phyloP scores from a whole-genome alignment of 257 asterid genomes.

The Striga asiatica region DNA sequence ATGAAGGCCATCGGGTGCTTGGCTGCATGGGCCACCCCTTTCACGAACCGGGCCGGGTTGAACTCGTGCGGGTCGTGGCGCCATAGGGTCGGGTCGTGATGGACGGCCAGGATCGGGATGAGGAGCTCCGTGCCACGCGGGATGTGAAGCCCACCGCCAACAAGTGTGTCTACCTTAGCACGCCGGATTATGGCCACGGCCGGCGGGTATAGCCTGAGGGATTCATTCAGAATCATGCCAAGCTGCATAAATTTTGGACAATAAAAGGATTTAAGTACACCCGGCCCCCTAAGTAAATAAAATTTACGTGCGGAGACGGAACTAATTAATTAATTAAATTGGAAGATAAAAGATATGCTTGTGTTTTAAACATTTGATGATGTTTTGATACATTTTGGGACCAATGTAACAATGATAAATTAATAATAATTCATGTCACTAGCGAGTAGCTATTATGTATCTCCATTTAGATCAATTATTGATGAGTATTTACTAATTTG shows the following conservation, averaged over 20 bases:
- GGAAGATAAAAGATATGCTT: too few relatives aligned
- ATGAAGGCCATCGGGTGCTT: slow-evolving; percentile 67
- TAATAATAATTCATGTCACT: too few relatives aligned
- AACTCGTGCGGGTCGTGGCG: slow-evolving; percentile 68
- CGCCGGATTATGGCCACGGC: slow-evolving; percentile 64
- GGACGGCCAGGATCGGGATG: slow-evolving; percentile 74
- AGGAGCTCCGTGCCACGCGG: slow-evolving; percentile 61
- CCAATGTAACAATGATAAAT: too few relatives aligned
- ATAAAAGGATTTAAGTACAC: not conserved
- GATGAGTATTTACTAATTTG: too few relatives aligned
- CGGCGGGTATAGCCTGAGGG: slow-evolving; percentile 82
- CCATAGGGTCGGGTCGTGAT: slow-evolving; percentile 71
- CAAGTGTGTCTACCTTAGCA: slow-evolving; percentile 42
- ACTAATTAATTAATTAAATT: too few relatives aligned
- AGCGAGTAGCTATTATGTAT: too few relatives aligned
- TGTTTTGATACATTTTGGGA: too few relatives aligned
- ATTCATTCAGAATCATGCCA: slow-evolving; percentile 72
- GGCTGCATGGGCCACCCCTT: slow-evolving; percentile 60
- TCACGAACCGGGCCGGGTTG: slow-evolving; percentile 68
- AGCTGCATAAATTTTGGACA: slow-evolving; percentile 39
- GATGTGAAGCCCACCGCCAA: slow-evolving; percentile 49
- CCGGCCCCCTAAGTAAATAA: not conserved
- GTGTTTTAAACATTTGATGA: too few relatives aligned
- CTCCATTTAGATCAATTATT: too few relatives aligned
- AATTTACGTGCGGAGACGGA: not conserved